Conservation (phyloP, 1,284 basidiomycete genomes). For the Moniliella sp. region DNA sequence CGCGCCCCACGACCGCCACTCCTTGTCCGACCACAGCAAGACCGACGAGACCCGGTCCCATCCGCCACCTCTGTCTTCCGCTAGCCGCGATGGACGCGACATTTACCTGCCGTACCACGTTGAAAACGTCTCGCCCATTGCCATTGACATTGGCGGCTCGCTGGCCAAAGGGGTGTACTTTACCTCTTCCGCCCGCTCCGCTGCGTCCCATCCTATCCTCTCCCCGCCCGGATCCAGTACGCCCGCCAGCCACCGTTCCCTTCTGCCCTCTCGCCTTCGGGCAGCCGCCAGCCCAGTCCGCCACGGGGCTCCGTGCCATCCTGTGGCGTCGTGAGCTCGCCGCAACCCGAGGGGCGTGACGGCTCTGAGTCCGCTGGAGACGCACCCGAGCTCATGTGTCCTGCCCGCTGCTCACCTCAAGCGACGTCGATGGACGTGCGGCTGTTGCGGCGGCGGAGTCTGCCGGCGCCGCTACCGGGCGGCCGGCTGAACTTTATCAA, state of each 20-base stretch:
- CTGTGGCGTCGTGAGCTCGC: slow-evolving; percentile 4
- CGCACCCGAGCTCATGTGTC: background rate
- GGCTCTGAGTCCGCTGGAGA: too few relatives aligned
- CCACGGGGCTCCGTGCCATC: slow-evolving; percentile 2
- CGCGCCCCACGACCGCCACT: background rate
- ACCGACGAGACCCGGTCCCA: background rate
- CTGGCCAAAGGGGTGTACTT: slow-evolving; percentile 96
- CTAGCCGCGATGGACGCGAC: slow-evolving; percentile 8
- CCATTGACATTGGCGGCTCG: slow-evolving; percentile 58
- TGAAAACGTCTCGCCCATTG: slow-evolving; percentile 27
- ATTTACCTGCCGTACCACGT: slow-evolving; percentile 30
- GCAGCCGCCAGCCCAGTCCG: too few relatives aligned
- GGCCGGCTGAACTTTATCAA: slow-evolving; percentile 92
- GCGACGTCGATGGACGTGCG: slow-evolving; percentile 16
- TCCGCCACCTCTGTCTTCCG: background rate
- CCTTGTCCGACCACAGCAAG: background rate
- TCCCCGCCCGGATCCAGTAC: background rate
- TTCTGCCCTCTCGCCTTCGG: too few relatives aligned
- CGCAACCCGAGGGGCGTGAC: too few relatives aligned
- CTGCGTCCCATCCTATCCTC: slow-evolving; percentile 1
- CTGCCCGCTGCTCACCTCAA: slow-evolving; percentile 4
- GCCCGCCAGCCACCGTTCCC: background rate
- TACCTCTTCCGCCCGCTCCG: slow-evolving; percentile 37
- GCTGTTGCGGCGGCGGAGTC: slow-evolving; percentile 16
- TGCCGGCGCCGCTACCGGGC: slow-evolving; percentile 41